Evolutionary conservation across 108 stramenopile species (phyloP), one percentile per base, ranked within the genome.

Genomic region (Cyclotella kingstonii): DNA sequence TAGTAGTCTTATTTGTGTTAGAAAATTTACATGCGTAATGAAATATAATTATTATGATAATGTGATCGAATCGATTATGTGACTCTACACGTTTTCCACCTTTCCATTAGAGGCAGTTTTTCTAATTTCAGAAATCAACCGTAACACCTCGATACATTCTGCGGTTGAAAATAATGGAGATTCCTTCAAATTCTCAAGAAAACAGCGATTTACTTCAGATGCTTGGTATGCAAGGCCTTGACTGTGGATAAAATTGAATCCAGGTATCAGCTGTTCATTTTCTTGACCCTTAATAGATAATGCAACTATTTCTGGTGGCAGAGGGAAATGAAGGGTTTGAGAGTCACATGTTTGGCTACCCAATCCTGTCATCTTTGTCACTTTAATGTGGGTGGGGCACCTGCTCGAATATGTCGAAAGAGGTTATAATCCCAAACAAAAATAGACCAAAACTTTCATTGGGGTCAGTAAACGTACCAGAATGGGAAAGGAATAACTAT

Each of bases 401-500:
- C 69, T 70, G 18, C n/a, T n/a, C n/a, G n/a, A n/a, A n/a, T n/a
- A n/a, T n/a, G n/a, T n/a, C n/a, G n/a, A n/a, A n/a, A n/a, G n/a
- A n/a, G n/a, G n/a, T n/a, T n/a, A n/a, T n/a, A n/a, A n/a, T n/a
- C n/a, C n/a, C n/a, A n/a, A n/a, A n/a, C 19, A 12, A 18, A 26
- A 38, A 19, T 15, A 23, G 27, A 18, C 25, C 18, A 41, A 19
- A 18, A 26, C n/a, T 15, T 38, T 27, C 1, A 50, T 18, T n/a
- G 12, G 22, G 3, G 6, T 11, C 18, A 26, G 12, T 14, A 39
- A 7, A 69, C 69, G 23, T 34, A 70, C 79, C 79, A 80, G 45
- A 80, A 80, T 58, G 79, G 79, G 36, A 76, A 80, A 12, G 70
- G 70, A 18, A 80, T 57, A 35, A 64, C 63, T 42, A 80, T 76